Conservation (phyloP, 148 eudicot genomes). For the Rhododendron williamsianum region DNA sequence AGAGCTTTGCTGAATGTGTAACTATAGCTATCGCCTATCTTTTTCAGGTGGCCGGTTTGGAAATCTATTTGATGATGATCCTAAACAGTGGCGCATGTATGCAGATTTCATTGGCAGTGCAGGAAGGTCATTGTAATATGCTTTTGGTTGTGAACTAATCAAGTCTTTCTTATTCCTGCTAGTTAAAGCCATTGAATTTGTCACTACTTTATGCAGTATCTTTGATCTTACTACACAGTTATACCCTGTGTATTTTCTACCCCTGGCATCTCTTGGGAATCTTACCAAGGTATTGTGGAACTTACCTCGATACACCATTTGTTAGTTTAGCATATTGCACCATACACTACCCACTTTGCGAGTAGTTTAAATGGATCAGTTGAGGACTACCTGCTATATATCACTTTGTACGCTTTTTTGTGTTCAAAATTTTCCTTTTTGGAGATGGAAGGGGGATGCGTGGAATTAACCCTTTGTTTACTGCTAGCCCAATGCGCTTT, state of each 20-base stretch:
- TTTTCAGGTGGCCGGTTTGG: slow-evolving; percentile 93
- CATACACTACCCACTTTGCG: background rate
- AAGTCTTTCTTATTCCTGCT: background rate
- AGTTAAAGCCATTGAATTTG: background rate
- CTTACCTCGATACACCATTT: background rate
- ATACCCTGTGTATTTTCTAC: slow-evolving; percentile 78
- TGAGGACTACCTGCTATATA: background rate
- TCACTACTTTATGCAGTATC: slow-evolving; percentile 53
- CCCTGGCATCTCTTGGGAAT: slow-evolving; percentile 96
- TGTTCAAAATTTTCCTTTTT: background rate
- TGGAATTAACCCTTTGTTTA: background rate
- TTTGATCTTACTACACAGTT: slow-evolving; percentile 85
- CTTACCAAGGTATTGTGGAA: slow-evolving; percentile 67
- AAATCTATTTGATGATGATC: slow-evolving; percentile 90
- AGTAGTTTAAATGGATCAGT: background rate
- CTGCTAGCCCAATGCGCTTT: background rate
- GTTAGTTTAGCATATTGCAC: background rate
- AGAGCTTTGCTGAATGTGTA: slow-evolving; percentile 11
- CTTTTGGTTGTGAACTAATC: background rate
- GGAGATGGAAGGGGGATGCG: background rate
- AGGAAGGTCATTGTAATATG: slow-evolving; percentile 55
- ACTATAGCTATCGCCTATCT: slow-evolving; percentile 20
- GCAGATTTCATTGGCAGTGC: slow-evolving; percentile 99
- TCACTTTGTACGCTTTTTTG: background rate
- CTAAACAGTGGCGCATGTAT: slow-evolving; percentile 97